Evolutionary conservation across 352 stramenopile species (phyloP), one percentile per base, ranked within the genome.

Genomic region (Phytophthora vignae): DNA sequence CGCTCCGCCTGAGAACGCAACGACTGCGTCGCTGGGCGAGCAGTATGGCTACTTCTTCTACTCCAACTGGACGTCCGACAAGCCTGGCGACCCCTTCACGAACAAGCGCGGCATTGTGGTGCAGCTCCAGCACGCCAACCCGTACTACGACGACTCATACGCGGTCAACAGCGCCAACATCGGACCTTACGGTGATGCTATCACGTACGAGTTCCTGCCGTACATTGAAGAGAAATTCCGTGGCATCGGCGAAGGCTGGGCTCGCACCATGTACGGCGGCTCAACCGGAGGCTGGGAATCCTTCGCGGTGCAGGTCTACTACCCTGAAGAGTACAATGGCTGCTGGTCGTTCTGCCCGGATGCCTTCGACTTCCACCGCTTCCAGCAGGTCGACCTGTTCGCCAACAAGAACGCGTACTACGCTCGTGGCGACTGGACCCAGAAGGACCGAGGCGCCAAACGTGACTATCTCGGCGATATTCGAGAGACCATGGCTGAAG

Each of bases 141-240:
- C 85, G 54, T 93, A 93, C 85, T 93, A 93, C 60, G 85, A 93
- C 53, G 85, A 93, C 66, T 91, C 83, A 63, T 93, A 91, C 69
- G 85, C 85, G 0, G 82, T 93, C 65, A 93, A 93, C 55, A 91
- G 82, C 44, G 85, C 83, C 66, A 93, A 91, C 49, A 88, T 93
- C 27, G 85, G 85, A 1, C 85, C 85, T 4, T 93, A 93, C 61
- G 85, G 85, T 25, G 85, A 93, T 36, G 85, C 85, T 11, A 91
- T 93, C 76, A 93, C 84, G 50, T 87, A 82, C 73, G 85, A 93
- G 56, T 93, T 93, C 64, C 54, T 93, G n/a, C 85, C 85, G 46
- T 90, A 74, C 56, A 66, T 93, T 15, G 85, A 91, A 61, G 40
- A 69, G 1, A 73, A 82, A 53, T 93, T 90, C 69, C 83, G 85